Evolutionary conservation across 208 protist species (phyloP), one percentile per base, ranked within the genome.

Genomic region (Crithidia sp.): DNA sequence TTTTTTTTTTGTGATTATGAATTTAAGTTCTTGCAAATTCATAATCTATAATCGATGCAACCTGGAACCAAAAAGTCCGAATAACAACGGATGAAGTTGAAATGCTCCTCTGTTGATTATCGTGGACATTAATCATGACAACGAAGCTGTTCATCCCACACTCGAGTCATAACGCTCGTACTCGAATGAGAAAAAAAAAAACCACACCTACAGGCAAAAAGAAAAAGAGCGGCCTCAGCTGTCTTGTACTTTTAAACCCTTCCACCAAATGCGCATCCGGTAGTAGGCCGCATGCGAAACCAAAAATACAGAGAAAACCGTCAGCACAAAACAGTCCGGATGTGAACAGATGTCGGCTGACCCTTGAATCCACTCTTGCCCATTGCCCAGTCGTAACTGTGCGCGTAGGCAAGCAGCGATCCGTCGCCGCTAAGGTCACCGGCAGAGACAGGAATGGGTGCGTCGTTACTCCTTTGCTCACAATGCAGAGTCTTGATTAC

Each of bases 351-450:
- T 17, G 81, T 89, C 6, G 84, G 81, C 56, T 89, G 84, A 41
- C 82, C 82, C 41, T 67, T 80, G 67, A 74, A 92, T 10, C 85
- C 79, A 19, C 62, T 75, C 59, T 83, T 88, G 19, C 92, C 92
- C 80, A 94, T 87, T 39, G 89, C 72, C 92, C 92, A 96, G 75
- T 96, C 92, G 68, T 96, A 96, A 57, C 87, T 93, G 56, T 89
- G 78, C 39, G 89, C 92, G 72, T 90, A 94, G 36, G 89, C 92
- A 44, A 94, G 36, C 3, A 94, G 67, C 28, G 47, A 77, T 0
- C 86, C 86, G 64, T 91, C 87, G 10, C 69, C 67, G 72, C 79
- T 93, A 57, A 95, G 58, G 64, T 93, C 88, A 16, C 89, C 92
- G 36, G 89, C 84, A 36, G 89, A 87, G 43, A 94, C 90, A n/a